Evolutionary conservation across 495 filamentous ascomycete species (phyloP), one percentile per base, ranked within the genome.

Genomic region (Penicillium cosmopolitanum): DNA sequence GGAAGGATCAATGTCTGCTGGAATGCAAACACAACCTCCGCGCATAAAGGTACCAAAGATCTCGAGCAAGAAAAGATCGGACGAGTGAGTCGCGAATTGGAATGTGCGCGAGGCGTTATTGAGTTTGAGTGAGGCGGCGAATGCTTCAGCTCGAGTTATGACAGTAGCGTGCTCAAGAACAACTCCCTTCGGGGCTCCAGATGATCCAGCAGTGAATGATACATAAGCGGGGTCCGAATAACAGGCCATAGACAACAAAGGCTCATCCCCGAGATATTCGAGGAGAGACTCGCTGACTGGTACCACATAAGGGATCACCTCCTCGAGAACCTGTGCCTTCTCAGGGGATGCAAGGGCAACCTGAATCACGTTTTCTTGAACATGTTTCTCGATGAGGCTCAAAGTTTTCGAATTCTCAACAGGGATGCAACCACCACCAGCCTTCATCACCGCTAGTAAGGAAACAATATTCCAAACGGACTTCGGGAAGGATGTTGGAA

Each of bases 141-240:
- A 84, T 2, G 73, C 70, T 10, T 58, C 56, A 50, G 83, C 81
- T 18, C 79, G 68, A 6, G 80, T 70, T n/a, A 84, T 58, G 19
- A 80, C 68, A 12, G 81, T 63, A 12, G 56, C 33, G 51, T 81
- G 78, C 10, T 75, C 69, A 3, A 79, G 68, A 0, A 77, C 61
- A 12, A 79, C 66, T 4, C 65, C 70, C 23, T 73, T 76, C 0
- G 85, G 75, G 57, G 53, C 75, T 71, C 59, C 66, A 28, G 71
- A 75, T 15, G 62, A 69, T 1, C 73, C 74, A 36, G 81, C 80
- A 1, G 85, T 87, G 60, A 82, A 88, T 13, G 85, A 75, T n/a
- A 87, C 68, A 61, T 83, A 89, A 15, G 61, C 63, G 52, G 75
- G 57, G 53, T 77, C 65, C 1, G 60, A 70, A 12, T 66, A 52